Base-by-base conservation (phyloP, 2,329 filamentous ascomycete genomes). In the Talaromyces sp. region DNA sequence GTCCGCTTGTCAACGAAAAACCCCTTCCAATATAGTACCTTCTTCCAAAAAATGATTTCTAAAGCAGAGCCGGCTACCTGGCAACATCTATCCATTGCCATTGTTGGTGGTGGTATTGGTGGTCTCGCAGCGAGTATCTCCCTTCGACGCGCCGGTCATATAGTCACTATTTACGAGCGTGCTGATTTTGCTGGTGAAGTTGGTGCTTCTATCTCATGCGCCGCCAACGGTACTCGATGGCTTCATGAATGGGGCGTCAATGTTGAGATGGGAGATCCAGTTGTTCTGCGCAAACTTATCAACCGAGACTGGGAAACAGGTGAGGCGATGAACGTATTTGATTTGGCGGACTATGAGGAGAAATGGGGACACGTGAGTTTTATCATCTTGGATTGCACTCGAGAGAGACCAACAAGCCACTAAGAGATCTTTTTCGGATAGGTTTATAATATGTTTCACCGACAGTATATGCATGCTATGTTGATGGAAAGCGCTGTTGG, bases 221-320 rank as follows among this genome's bases (percentile, higher is more conserved):
- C 89, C 1, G 87, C 89, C 10, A 91, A 91, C 70, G 89, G 88
- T 8, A 89, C 88, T 1, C 82, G 86, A 56, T 91, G 88, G 88
- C 78, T 91, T 8, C 84, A 89, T 67, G 86, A 89, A 73, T 91
- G 89, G 89, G 80, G 79, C 0, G 86, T 90, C 1, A 86, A 90
- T 70, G 80, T 90, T 1, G 78, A 78, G 14, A 86, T 86, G 70
- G 89, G 88, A 9, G 85, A 89, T 65, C 87, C 87, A 0, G 88
- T 91, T 1, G 78, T 90, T 1, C 76, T 91, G 58, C 82, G 82
- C 74, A 87, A 87, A 70, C 81, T 91, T 61, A 90, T 91, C 77
- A 89, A 87, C 73, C 84, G 86, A 3, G 87, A 90, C 75, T 91
- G 88, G 88, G 84, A 85, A 72, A 90, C 87, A 0, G 89, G 89